phyloP scores from a whole-genome alignment of 2,329 filamentous ascomycete species.

The Aspergillus luchuensis region DNA sequence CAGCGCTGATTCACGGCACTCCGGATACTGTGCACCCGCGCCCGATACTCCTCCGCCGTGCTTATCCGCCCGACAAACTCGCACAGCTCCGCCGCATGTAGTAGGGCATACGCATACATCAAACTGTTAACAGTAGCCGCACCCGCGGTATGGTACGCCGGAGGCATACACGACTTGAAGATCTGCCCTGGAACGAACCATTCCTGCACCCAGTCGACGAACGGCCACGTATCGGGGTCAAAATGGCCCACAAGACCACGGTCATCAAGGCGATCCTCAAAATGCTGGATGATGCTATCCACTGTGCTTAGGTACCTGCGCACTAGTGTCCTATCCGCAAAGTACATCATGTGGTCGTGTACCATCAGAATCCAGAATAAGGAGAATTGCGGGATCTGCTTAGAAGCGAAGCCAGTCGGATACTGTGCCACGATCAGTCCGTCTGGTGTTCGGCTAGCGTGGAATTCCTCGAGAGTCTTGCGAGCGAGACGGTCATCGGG shows the following conservation, averaged over 20 bases:
- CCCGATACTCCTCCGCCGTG: neutral
- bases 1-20: slow-evolving; percentile 1
- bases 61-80: neutral
- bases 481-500: slow-evolving; percentile 12
- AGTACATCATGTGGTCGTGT: slow-evolving; percentile 10
- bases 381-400: slow-evolving; percentile 11
- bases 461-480: slow-evolving; percentile 12
- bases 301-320: neutral
- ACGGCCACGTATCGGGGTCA: slow-evolving; percentile 4
- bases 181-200: neutral
- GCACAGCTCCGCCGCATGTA: slow-evolving; percentile 5
- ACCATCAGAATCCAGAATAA: slow-evolving; percentile 13
- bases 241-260: neutral
- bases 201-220: slow-evolving; percentile 12
- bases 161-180: slow-evolving; percentile 4
- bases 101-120: slow-evolving; percentile 6
- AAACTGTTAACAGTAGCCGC: neutral
- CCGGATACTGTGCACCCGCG: neutral
- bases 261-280: neutral
- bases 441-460: slow-evolving; percentile 6
- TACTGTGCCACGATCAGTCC: slow-evolving; percentile 12
- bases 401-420: neutral
- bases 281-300: slow-evolving; percentile 10
- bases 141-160: slow-evolving; percentile 3
- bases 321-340: neutral